Evolutionary conservation across 495 filamentous ascomycete genomes (phyloP).

Genomic region (Penicillium flavigenum): DNA sequence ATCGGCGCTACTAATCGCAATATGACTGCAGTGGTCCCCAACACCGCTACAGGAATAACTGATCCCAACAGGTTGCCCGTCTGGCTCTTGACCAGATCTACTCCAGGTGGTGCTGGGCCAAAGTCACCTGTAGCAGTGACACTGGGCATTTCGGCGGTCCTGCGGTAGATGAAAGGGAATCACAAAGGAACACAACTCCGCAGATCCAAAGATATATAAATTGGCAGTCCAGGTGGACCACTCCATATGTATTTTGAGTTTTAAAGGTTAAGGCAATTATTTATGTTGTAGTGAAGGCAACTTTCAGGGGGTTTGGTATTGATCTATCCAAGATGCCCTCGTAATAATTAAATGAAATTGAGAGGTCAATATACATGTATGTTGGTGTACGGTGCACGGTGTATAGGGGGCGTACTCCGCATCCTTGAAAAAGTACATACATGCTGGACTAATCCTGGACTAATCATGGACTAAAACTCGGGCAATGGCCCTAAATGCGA

Average conservation of each 20-base stretch:
- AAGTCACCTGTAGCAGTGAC: neutral
- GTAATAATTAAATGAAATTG: neutral
- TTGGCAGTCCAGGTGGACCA: neutral
- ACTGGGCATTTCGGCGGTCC: neutral
- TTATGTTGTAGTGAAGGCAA: neutral
- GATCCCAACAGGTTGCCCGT: neutral
- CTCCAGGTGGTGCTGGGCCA: neutral
- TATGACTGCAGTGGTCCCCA: neutral
- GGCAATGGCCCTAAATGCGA: no score
- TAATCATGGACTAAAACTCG: no score
- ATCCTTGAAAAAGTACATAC: no score
- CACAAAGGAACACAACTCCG: neutral
- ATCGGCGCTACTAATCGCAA: neutral
- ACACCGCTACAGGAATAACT: neutral
- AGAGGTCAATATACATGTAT: no score
- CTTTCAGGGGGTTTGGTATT: neutral
- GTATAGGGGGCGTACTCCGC: no score
- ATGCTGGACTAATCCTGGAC: no score
- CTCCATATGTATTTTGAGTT: neutral
- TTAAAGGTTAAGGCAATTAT: neutral
- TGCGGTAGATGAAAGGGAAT: neutral
- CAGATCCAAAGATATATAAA: neutral
- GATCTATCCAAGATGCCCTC: neutral
- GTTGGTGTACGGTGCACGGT: no score
- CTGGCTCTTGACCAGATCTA: neutral